Evolutionary conservation across 495 filamentous ascomycete genomes (phyloP), one percentile per base, ranked within the genome.

Genomic region (Peziza echinospora): DNA sequence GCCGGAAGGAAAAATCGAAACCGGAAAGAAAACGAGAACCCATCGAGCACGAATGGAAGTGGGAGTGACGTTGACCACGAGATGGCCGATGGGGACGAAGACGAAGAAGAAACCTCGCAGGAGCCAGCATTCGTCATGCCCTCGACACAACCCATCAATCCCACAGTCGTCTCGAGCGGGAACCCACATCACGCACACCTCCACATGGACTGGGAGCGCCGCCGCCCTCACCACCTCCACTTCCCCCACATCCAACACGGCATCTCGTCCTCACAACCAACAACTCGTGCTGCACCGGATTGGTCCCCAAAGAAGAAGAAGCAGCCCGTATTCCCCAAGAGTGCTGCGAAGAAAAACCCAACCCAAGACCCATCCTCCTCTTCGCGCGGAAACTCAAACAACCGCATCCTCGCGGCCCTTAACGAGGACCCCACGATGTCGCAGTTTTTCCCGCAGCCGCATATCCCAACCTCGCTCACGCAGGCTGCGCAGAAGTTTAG

Each of bases 371-470:
- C 47, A 41, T 49, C 21, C 48, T 54, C 50, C 48, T 69, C 52
- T 22, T 59, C 58, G 41, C 55, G 51, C 17, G 49, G 39, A 46
- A 55, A 23, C 49, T n/a, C 26, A 34, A 8, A 48, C 26, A 53
- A 57, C 28, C 53, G 52, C 40, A 65, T 75, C 49, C 71, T 75
- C 45, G 72, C 74, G 44, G 66, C 70, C 46, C 73, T 96, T 8
- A 75, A 76, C 45, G 82, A 93, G 53, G 89, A 97, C 58, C 89
- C 85, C 6, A 77, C 77, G 26, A 81, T 94, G 76, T 80, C 75
- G 23, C 89, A 99, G 62, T 96, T 99, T 71, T 78, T 83, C 6
- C 70, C 77, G 22, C 73, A 71, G 5, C 85, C 84, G 4, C 70
- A 74, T n/a, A 77, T 93, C 1, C 83, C 84, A 0, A 54, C 93